phyloP scores from a whole-genome alignment of 208 protist species.

The Leishmania amazonensis region DNA sequence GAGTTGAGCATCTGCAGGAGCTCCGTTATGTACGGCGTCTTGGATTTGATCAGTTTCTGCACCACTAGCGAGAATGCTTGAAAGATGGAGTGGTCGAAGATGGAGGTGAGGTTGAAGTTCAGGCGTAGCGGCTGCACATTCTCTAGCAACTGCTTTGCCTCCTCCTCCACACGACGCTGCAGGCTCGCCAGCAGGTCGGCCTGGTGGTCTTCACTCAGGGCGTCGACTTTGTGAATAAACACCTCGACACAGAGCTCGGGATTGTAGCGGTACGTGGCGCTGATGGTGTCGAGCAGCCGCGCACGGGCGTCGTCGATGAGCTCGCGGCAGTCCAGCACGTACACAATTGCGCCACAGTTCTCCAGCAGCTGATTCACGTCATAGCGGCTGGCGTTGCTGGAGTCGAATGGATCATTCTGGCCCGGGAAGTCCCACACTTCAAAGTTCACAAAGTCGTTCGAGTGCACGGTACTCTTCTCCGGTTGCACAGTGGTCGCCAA shows the following conservation, averaged over 20 bases:
- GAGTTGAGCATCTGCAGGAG: slow-evolving; percentile 88
- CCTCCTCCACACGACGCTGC: slow-evolving; percentile 80
- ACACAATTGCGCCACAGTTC: slow-evolving; percentile 90
- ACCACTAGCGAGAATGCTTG: slow-evolving; percentile 91
- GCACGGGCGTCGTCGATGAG: slow-evolving; percentile 80
- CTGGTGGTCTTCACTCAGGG: slow-evolving; percentile 87
- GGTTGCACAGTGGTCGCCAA: slow-evolving; percentile 84
- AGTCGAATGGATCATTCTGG: slow-evolving; percentile 85
- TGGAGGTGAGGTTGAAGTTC: slow-evolving; percentile 91
- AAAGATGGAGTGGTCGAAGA: slow-evolving; percentile 92
- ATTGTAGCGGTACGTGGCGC: slow-evolving; percentile 72
- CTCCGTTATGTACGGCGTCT: slow-evolving; percentile 83
- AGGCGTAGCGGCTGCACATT: slow-evolving; percentile 57
- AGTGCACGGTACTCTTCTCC: slow-evolving; percentile 74
- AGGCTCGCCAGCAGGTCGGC: slow-evolving; percentile 76
- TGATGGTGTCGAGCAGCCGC: slow-evolving; percentile 82
- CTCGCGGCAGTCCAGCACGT: slow-evolving; percentile 88
- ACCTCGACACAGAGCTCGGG: slow-evolving; percentile 83
- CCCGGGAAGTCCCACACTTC: slow-evolving; percentile 93
- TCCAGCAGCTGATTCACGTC: slow-evolving; percentile 74
- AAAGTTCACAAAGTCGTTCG: slow-evolving; percentile 91
- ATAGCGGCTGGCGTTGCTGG: slow-evolving; percentile 55
- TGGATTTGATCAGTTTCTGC: slow-evolving; percentile 80
- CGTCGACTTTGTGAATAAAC: slow-evolving; percentile 92
- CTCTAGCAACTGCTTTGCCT: slow-evolving; percentile 79